Evolutionary conservation across 2,329 filamentous ascomycete genomes (phyloP).

Genomic region (Beauveria pseudobassiana): DNA sequence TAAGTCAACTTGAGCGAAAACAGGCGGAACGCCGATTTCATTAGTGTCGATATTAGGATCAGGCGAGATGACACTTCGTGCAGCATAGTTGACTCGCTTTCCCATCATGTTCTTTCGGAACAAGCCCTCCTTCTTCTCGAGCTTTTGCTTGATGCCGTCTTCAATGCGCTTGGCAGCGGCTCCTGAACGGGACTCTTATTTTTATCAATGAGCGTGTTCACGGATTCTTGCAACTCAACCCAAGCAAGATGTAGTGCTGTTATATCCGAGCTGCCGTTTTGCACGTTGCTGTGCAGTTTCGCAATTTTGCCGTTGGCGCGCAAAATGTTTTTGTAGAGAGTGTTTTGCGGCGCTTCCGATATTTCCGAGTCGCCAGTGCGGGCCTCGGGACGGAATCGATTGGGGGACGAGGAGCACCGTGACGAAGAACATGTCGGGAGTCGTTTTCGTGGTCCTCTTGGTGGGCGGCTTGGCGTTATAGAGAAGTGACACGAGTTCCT

Average conservation of each 20-base stretch:
- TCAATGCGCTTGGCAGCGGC: conserved; percentile 70
- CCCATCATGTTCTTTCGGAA: conserved; percentile 99
- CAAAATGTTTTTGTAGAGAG: conserved; percentile 77
- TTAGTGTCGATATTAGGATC: conserved; percentile 99
- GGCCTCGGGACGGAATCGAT: conserved; percentile 82
- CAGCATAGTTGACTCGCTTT: conserved; percentile 97
- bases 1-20: conserved; percentile 95
- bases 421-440: conserved; percentile 90
- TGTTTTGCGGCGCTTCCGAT: conserved; percentile 82
- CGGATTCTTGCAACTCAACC: conserved; percentile 75
- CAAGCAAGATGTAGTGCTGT: conserved; percentile 74
- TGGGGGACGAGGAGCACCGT: conserved; percentile 82
- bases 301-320: conserved; percentile 66
- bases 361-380: conserved; percentile 73
- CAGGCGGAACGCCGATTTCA: conserved; percentile 96
- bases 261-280: conserved; percentile 42
- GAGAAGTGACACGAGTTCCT: conserved; percentile 74
- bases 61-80: conserved; percentile 93
- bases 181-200: conserved; percentile 75
- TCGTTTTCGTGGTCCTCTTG: conserved; percentile 51
- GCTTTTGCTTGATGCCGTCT: conserved; percentile 93
- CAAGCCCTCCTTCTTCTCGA: conserved; percentile 97
- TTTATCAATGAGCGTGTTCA: conserved; percentile 89
- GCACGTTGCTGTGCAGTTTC: conserved; percentile 54
- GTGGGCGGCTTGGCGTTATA: conserved; percentile 67